A percentile compares a stretch with the other conserved stretches of the same genome.
These are phyloP conservation scores for Parasarocladium wereldwijsianum DNA, from an alignment of 2,329 filamentous ascomycete genomes.

Conservation along the genomic window DNA sequence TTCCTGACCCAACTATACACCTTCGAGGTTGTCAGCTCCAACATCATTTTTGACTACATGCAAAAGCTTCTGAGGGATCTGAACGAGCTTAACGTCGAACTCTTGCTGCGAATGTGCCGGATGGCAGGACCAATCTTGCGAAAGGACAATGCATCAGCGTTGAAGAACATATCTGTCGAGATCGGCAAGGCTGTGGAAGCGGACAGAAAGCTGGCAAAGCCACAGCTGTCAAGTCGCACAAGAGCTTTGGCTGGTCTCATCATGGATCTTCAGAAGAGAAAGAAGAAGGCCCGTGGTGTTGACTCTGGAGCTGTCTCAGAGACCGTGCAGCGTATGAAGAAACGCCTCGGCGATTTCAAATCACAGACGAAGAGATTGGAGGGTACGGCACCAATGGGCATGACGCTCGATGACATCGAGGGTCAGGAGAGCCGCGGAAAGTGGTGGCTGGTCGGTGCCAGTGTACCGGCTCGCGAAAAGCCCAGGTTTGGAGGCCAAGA, in stretches of 20 bases:
- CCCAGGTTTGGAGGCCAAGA: slow-evolving; percentile 3
- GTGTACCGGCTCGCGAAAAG: slow-evolving; percentile 40
- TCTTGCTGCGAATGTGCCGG: slow-evolving; percentile 72
- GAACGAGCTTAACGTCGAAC: slow-evolving; percentile 75
- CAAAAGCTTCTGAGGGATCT: slow-evolving; percentile 60
- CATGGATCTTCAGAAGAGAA: slow-evolving; percentile 87
- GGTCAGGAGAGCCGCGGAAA: slow-evolving; percentile 79
- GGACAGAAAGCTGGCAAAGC: slow-evolving; percentile 48
- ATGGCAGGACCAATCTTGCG: slow-evolving; percentile 70
- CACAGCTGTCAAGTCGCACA: slow-evolving; percentile 68
- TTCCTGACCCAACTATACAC: slow-evolving; percentile 81
- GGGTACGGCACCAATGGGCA: slow-evolving; percentile 65
- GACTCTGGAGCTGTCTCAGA: slow-evolving; percentile 64
- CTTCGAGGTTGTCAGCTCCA: slow-evolving; percentile 73
- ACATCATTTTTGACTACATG: slow-evolving; percentile 83
- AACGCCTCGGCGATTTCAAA: slow-evolving; percentile 67
- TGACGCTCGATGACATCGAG: slow-evolving; percentile 69
- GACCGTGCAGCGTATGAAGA: slow-evolving; percentile 79
- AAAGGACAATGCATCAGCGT: slow-evolving; percentile 71
- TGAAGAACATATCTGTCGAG: slow-evolving; percentile 77
- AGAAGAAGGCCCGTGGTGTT: slow-evolving; percentile 58
- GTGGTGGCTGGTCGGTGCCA: slow-evolving; percentile 98
- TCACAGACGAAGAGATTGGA: slow-evolving; percentile 41
- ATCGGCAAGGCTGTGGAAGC: slow-evolving; percentile 59
- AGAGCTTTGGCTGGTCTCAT: slow-evolving; percentile 98